phyloP scores from a whole-genome alignment of 2,329 filamentous ascomycete species.

The Neofusicoccum sp. region DNA sequence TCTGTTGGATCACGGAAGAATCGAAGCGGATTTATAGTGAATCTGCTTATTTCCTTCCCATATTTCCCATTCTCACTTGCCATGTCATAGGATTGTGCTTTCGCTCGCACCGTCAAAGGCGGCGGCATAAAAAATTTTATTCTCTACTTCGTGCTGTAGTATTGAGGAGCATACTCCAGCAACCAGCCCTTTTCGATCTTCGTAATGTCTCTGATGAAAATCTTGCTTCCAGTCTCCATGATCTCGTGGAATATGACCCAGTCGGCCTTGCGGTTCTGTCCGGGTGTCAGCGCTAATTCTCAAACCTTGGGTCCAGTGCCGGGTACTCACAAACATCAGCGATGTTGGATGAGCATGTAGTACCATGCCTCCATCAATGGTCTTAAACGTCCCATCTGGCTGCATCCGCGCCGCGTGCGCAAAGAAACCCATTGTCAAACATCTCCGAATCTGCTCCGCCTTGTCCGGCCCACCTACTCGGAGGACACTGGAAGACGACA shows the following conservation, averaged over 20 bases:
- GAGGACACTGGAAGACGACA: conserved; percentile 40
- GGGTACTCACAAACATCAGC: conserved; percentile 70
- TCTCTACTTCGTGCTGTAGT: conserved; percentile 30
- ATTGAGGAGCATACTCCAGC: conserved; percentile 81
- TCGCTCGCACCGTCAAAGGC: no score
- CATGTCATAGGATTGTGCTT: no score
- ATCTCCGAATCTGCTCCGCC: conserved; percentile 75
- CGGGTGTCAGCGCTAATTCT: not conserved
- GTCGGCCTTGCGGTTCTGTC: conserved; percentile 80
- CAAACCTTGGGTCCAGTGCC: not conserved
- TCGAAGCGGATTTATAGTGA: not conserved
- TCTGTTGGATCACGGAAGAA: not conserved
- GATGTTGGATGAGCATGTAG: conserved; percentile 89
- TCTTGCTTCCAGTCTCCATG: conserved; percentile 84
- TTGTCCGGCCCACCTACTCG: conserved; percentile 48
- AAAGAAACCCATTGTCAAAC: conserved; percentile 87
- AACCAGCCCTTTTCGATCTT: conserved; percentile 94
- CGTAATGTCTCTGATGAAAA: conserved; percentile 86
- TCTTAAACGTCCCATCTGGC: conserved; percentile 83
- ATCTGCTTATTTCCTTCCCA: not conserved
- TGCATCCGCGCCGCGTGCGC: conserved; percentile 93
- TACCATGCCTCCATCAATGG: conserved; percentile 73
- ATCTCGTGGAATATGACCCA: conserved; percentile 97
- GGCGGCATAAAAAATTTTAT: no score
- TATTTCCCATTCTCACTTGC: not conserved